Percentiles rank a stretch among this genome's conserved stretches.
Evolutionary conservation across 2,329 filamentous ascomycete species (phyloP).

Genomic region (Myrmaecium sp.): DNA sequence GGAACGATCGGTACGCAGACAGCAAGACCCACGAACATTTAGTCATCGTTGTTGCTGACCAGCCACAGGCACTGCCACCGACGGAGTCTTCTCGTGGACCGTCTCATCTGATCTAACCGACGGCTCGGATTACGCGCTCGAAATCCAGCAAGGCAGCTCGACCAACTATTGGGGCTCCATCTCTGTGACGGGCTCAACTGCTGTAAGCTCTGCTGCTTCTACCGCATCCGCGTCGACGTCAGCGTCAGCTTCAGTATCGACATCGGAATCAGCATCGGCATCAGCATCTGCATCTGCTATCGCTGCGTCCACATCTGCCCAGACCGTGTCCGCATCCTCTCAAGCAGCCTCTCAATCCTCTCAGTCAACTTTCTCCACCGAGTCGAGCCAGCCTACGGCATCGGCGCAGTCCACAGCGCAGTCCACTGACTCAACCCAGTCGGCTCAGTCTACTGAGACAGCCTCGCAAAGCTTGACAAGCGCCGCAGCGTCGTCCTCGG

Average conservation of each 20-base stretch:
- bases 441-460: too few species aligned
- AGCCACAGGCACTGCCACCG: conserved; percentile 21
- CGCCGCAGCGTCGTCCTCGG: conserved; percentile 1
- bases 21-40: conserved; percentile 33
- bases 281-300: background rate
- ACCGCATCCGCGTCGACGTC: conserved; percentile 12
- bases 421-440: too few species aligned
- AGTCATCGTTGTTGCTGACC: conserved; percentile 6
- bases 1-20: too few species aligned
- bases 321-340: conserved; percentile 6
- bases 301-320: conserved; percentile 3
- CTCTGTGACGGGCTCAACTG: conserved; percentile 21
- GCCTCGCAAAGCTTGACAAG: too few species aligned
- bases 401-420: too few species aligned
- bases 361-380: conserved; percentile 14
- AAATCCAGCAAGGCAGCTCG: conserved; percentile 35
- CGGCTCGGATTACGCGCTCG: conserved; percentile 38
- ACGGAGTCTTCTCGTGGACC: conserved; percentile 35
- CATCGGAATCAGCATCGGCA: background rate
- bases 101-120: conserved; percentile 25
- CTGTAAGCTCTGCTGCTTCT: conserved; percentile 8
- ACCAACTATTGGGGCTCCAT: conserved; percentile 41
- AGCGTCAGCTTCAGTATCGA: background rate
- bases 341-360: conserved; percentile 13
- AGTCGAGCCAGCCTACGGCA: too few species aligned